Percentiles rank a stretch among this genome's conserved stretches.
Evolutionary conservation across 1,139 yeast species (phyloP).

Genomic region (Wickerhamomyces sp.): DNA sequence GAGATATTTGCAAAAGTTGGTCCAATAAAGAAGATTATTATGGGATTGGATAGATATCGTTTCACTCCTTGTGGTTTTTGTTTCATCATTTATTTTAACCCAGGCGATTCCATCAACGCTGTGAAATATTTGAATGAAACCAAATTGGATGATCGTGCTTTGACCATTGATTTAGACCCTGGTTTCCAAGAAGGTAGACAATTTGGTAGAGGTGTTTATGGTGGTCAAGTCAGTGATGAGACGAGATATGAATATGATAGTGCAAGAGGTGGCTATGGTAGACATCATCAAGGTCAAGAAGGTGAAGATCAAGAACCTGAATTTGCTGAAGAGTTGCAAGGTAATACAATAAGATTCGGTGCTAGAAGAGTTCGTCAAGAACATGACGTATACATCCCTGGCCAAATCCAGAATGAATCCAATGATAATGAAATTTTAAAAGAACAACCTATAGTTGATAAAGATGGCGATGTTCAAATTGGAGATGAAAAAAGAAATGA

Average conservation of each 20-base stretch:
- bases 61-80: slow-evolving; percentile 96
- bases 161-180: slow-evolving; percentile 87
- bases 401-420: slow-evolving; percentile 4
- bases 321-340: slow-evolving; percentile 3
- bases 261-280: slow-evolving; percentile 51
- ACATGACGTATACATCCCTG: slow-evolving; percentile 18
- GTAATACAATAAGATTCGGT: slow-evolving; percentile 20
- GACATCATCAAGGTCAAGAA: slow-evolving; percentile 3
- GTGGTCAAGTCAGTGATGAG: slow-evolving; percentile 77
- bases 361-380: slow-evolving; percentile 24
- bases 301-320: background rate
- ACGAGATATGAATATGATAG: slow-evolving; percentile 50
- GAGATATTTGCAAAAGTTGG: slow-evolving; percentile 79
- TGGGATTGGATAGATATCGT: slow-evolving; percentile 89
- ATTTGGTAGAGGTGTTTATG: slow-evolving; percentile 85
- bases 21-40: slow-evolving; percentile 66
- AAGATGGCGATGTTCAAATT: background rate
- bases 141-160: slow-evolving; percentile 70
- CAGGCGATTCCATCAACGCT: slow-evolving; percentile 71
- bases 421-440: background rate
- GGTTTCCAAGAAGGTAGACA: slow-evolving; percentile 94
- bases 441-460: background rate
- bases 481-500: background rate
- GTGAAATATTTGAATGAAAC: slow-evolving; percentile 78
- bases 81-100: slow-evolving; percentile 69